Conservation (phyloP, 176 grass and related monocot genomes). For the Avena insularis region DNA sequence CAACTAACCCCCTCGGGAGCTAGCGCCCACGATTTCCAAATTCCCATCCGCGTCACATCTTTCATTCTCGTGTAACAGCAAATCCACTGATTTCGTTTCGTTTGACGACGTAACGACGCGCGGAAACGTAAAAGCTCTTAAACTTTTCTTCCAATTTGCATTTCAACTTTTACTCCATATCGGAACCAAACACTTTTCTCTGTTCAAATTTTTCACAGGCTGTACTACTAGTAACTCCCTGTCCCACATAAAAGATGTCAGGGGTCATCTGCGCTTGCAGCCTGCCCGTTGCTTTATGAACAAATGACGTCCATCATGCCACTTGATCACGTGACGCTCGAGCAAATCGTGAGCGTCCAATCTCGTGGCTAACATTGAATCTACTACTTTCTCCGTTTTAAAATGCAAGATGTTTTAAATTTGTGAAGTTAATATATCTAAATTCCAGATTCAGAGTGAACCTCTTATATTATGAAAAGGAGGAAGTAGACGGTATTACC, state of each 20-base stretch:
- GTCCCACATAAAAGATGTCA: not conserved
- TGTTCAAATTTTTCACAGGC: not conserved
- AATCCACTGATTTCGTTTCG: not conserved
- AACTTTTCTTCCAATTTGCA: not conserved
- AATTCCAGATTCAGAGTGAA: too few relatives aligned
- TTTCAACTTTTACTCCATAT: not conserved
- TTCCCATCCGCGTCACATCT: conserved; percentile 30
- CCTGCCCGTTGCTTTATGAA: not conserved
- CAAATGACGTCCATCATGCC: not conserved
- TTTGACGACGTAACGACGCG: not conserved
- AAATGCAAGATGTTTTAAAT: too few relatives aligned
- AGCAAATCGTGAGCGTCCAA: conserved; percentile 17
- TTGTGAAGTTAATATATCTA: too few relatives aligned
- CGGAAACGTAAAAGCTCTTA: not conserved
- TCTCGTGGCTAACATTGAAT: not conserved
- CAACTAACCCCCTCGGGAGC: conserved; percentile 51
- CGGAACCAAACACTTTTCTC: not conserved
- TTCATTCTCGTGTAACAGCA: conserved; percentile 22
- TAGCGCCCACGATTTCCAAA: conserved; percentile 29
- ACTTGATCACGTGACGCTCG: not conserved
- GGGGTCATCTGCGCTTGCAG: not conserved
- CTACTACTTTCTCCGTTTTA: too few relatives aligned
- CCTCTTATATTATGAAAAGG: too few relatives aligned
- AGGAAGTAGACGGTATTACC: too few relatives aligned
- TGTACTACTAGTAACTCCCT: not conserved